Evolutionary conservation across 352 stramenopile genomes (phyloP), one percentile per base, ranked within the genome.

Genomic region (Globisporangium acanthophoron): DNA sequence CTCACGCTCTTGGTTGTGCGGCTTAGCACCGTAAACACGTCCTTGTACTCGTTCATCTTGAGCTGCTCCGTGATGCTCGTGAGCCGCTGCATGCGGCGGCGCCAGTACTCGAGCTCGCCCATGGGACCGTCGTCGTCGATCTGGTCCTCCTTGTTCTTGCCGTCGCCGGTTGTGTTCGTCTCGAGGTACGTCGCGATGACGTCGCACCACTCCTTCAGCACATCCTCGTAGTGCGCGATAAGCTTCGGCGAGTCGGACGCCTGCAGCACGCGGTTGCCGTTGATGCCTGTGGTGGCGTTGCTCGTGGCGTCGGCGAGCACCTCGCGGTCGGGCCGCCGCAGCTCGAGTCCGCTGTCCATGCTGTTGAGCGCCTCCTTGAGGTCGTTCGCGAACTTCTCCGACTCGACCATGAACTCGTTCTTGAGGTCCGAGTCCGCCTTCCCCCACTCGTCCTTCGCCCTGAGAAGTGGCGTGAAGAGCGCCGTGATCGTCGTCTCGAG

Each of bases 51-150:
- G 67, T 96, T 97, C 64, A 97, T 92, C 70, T 98, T 98, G 49
- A 99, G 81, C 78, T 99, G 96, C 66, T 99, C 96, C 16, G 93
- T 98, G 70, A 99, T 98, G 55, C 92, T 98, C n/a, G 94, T 98
- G n/a, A 99, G 78, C 1, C 96, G 84, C 68, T 99, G 96, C 92
- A 98, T 99, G 52, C 95, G 84, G 35, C 87, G 80, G 11, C 96
- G 78, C 97, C 96, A 99, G 69, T 98, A 97, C 73, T 99, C 94
- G 39, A 99, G 87, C 74, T 99, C 96, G 7, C 90, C 96, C 75
- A 98, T 97, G 0, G 96, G 97, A 0, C 97, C 96, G 40, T 94
- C 85, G 59, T 97, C 88, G 21, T 96, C 80, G 20, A 88, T 88
- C 49, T 73, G 75, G 58, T 86, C 71, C 31, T 90, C 77, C 35